Evolutionary conservation across 2,329 filamentous ascomycete species (phyloP), one percentile per base, ranked within the genome.

Genomic region (Nemania sp.): DNA sequence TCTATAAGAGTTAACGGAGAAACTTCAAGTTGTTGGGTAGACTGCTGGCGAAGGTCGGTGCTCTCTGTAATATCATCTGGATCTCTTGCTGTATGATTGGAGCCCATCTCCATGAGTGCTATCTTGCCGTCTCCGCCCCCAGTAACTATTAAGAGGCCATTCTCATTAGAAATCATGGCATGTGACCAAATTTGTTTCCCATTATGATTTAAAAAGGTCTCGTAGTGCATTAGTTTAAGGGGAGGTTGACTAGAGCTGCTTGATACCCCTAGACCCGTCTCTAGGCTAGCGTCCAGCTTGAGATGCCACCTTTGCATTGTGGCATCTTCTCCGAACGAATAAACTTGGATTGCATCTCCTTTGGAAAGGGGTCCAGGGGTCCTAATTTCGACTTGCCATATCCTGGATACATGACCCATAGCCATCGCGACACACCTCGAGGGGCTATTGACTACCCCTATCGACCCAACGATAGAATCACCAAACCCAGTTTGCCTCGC

Each of bases 151-250:
- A 85, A 69, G 0, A 83, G 74, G 15, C 77, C 78, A 15, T 78
- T 72, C 0, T 77, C 73, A 1, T 75, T 73, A 60, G 66, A 81
- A 67, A 64, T 64, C 2, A 78, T 72, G 13, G 87, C 88, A 43
- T 89, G 85, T 0, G 94, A 90, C 94, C 95, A 98, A 6, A 98
- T 89, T 76, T 98, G 94, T 79, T 98, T 99, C 6, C 96, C 96
- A 38, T 84, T 85, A 77, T 98, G 94, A 67, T 89, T 87, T 2
- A 87, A 84, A 57, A 88, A 86, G 7, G 86, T 88, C 1, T 84
- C 82, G 1, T 84, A 76, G 58, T 92, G 86, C 13, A 79, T 79
- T 51, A 93, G 77, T 5, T 72, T 79, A 0, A 75, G 77, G 13
- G 55, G 29, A 7, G 64, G 29, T 6, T 63, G 53, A 38, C 13